Base-by-base conservation (phyloP, 768 basidiomycete species). In the Boletus edulis region DNA sequence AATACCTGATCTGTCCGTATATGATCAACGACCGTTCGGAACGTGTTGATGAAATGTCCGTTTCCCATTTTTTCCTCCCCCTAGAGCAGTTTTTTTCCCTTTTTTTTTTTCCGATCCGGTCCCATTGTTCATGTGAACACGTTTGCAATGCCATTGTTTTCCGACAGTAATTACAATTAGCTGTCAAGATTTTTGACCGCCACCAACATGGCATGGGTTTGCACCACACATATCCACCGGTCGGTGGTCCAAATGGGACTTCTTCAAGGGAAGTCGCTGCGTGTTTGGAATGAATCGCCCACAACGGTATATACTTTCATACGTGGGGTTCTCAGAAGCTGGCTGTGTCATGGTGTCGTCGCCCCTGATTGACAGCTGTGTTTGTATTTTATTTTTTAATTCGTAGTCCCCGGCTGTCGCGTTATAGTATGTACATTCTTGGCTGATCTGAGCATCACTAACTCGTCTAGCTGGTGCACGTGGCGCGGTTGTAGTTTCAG, bases 151-250 rank as follows among this genome's bases (percentile, higher is more conserved):
- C 49, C 13, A 14, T 35, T 10, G 29, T 29, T 29, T 8, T 9
- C 29, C 29, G 29, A 29, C 9, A 5, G 34, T 14, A 35, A 49
- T 62, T 51, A 41, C 54, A 42, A 50, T 42, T 48, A 54, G 47
- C 54, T 67, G 66, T 63, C 61, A 55, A 53, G 56, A 45, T 44
- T 52, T 46, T 31, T 35, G 57, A 37, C 58, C 50, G 44, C 47
- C 55, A 56, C 50, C 46, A 49, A 29, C 49, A 55, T 49, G 64
- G 56, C 55, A 49, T 47, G 57, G 32, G 38, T 27, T 34, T 43
- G 17, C 52, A 52, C 55, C 11, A 35, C 34, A 35, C 44, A 50
- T 50, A 35, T 52, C 51, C 52, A 54, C 52, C 41, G 34, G 50
- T 52, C 44, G 44, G 50, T 39, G 48, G 59, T 27, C 15, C 41